A percentile compares a stretch with the other conserved stretches of the same genome.
Conservation (phyloP, 169 alveolate genomes). For the Theileria equi region DNA sequence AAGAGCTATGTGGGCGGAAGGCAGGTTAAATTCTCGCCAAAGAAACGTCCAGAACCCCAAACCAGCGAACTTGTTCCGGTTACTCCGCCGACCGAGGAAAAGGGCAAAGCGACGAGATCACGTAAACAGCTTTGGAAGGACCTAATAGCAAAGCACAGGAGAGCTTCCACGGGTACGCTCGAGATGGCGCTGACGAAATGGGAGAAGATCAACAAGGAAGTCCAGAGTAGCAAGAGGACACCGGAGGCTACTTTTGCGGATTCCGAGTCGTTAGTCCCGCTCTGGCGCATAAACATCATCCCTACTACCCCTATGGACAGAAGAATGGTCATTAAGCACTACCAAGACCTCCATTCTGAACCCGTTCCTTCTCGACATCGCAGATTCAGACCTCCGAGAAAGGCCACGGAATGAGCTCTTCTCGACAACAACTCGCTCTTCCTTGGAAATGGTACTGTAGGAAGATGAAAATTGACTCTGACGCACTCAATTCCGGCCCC, state of each 20-base stretch:
- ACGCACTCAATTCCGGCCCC: no score
- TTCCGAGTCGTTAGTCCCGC: neutral
- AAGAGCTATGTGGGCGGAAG: slow-evolving; percentile 24
- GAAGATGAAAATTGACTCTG: neutral
- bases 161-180: slow-evolving; percentile 19
- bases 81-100: neutral
- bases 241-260: neutral
- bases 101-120: neutral
- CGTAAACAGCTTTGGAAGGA: slow-evolving; percentile 59
- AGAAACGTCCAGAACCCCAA: no score
- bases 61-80: no score
- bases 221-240: neutral
- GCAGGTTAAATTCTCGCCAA: no score
- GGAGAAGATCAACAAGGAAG: slow-evolving; percentile 16
- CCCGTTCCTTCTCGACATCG: slow-evolving; percentile 44
- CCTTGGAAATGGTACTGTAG: neutral
- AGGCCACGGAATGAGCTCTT: neutral
- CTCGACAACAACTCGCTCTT: neutral
- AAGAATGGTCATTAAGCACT: slow-evolving; percentile 10
- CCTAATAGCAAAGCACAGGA: slow-evolving; percentile 27
- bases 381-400: slow-evolving; percentile 39
- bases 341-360: neutral
- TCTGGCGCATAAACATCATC: slow-evolving; percentile 27
- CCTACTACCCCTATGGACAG: slow-evolving; percentile 9
- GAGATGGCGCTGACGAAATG: slow-evolving; percentile 35